A percentile compares a stretch with the other conserved stretches of the same genome.
These are phyloP conservation scores for Taphrina confusa DNA, from an alignment of 1,139 yeast genomes.

Conservation along the genomic window DNA sequence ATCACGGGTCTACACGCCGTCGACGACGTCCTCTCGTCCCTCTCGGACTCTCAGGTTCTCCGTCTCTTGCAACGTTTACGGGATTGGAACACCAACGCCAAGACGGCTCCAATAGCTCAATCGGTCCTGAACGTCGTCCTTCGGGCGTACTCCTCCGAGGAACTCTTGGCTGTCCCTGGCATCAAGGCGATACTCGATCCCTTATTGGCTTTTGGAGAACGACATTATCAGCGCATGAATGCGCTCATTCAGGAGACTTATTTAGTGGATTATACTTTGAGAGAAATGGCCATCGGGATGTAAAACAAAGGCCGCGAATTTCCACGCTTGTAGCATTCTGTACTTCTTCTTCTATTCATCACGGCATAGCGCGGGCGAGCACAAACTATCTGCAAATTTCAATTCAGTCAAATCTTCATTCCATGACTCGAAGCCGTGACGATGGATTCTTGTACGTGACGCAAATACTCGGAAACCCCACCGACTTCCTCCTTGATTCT, in stretches of 20 bases:
- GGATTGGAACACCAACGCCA: slow-evolving; percentile 93
- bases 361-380: not conserved
- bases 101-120: slow-evolving; percentile 78
- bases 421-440: too few relatives aligned
- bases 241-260: slow-evolving; percentile 81
- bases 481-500: not conserved
- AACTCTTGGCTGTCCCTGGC: slow-evolving; percentile 65
- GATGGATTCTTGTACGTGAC: not conserved
- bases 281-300: slow-evolving; percentile 52
- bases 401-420: too few relatives aligned
- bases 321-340: too few relatives aligned
- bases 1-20: slow-evolving; percentile 63
- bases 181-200: slow-evolving; percentile 68
- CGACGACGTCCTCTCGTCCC: slow-evolving; percentile 62
- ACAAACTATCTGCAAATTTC: too few relatives aligned
- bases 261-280: slow-evolving; percentile 78
- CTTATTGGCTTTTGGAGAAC: slow-evolving; percentile 78
- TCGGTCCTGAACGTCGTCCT: slow-evolving; percentile 67
- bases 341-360: too few relatives aligned
- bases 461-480: not conserved
- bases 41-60: slow-evolving; percentile 63
- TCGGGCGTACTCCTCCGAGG: slow-evolving; percentile 56
- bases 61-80: slow-evolving; percentile 70
- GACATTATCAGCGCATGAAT: slow-evolving; percentile 77
- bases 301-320: not conserved